Evolutionary conservation across 1,139 yeast genomes (phyloP).

Genomic region (Saccharomyces pastorianus): DNA sequence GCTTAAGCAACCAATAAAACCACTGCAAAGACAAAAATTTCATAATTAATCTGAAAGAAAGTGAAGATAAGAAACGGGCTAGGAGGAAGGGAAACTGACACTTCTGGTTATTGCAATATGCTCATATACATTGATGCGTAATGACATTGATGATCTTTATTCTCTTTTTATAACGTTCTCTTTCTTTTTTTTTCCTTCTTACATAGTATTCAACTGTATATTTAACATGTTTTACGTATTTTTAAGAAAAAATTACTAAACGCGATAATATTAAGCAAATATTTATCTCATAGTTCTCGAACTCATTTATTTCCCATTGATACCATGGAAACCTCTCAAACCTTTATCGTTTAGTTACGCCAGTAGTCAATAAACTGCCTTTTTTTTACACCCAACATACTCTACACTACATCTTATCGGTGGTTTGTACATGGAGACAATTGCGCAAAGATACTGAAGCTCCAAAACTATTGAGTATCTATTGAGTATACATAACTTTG

Average conservation of each 20-base stretch:
- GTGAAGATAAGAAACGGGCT: neutral
- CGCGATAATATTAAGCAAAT: neutral
- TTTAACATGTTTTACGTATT: slow-evolving; percentile 1
- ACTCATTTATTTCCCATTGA: no score
- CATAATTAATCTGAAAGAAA: neutral
- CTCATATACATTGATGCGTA: neutral
- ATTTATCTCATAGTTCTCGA: no score
- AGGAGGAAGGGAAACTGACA: neutral
- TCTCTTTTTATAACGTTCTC: neutral
- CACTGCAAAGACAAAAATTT: neutral
- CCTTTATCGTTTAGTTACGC: no score
- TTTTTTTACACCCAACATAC: no score
- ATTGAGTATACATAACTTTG: no score
- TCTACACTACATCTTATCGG: no score
- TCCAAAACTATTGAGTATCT: no score
- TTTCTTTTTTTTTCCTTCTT: neutral
- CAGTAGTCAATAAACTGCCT: no score
- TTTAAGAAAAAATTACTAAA: neutral
- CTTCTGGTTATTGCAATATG: neutral
- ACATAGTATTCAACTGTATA: slow-evolving; percentile 1
- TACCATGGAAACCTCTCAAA: no score
- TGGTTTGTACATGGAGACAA: no score
- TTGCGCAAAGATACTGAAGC: no score
- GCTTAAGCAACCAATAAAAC: slow-evolving; percentile 24
- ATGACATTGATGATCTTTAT: slow-evolving; percentile 1